Conservation (phyloP, 345 rosid genomes). For the Salix viminalis region DNA sequence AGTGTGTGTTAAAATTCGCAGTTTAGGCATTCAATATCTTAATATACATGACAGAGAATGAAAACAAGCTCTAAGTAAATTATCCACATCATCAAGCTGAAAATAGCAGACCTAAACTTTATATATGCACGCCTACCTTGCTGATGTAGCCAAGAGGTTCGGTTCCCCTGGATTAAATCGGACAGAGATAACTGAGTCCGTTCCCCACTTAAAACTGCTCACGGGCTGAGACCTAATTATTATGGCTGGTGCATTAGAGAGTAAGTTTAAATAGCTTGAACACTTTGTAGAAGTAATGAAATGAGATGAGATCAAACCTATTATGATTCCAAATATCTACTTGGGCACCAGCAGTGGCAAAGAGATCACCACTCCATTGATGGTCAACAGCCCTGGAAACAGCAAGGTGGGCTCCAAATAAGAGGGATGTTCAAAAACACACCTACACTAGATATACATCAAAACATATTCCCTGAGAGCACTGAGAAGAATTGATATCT, state of each 20-base stretch:
- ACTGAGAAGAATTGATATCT: background rate
- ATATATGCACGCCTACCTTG: slow-evolving; percentile 44
- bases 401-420: background rate
- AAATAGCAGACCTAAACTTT: background rate
- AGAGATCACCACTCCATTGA: slow-evolving; percentile 82
- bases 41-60: background rate
- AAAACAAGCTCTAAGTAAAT: background rate
- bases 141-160: slow-evolving; percentile 72
- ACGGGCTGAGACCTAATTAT: slow-evolving; percentile 82
- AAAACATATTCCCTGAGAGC: slow-evolving; percentile 1
- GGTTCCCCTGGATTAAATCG: slow-evolving; percentile 94
- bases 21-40: background rate
- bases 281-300: background rate
- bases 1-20: background rate
- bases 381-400: slow-evolving; percentile 83
- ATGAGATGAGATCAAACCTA: slow-evolving; percentile 40
- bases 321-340: slow-evolving; percentile 93
- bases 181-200: slow-evolving; percentile 74
- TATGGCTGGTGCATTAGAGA: slow-evolving; percentile 3
- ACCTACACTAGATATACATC: background rate
- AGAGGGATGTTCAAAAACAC: background rate
- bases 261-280: background rate
- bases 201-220: slow-evolving; percentile 80
- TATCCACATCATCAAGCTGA: background rate
- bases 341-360: slow-evolving; percentile 95